A percentile compares a stretch with the other conserved stretches of the same genome.
Conservation (phyloP, 805 yeast genomes). For the Metschnikowia reukaufii region DNA sequence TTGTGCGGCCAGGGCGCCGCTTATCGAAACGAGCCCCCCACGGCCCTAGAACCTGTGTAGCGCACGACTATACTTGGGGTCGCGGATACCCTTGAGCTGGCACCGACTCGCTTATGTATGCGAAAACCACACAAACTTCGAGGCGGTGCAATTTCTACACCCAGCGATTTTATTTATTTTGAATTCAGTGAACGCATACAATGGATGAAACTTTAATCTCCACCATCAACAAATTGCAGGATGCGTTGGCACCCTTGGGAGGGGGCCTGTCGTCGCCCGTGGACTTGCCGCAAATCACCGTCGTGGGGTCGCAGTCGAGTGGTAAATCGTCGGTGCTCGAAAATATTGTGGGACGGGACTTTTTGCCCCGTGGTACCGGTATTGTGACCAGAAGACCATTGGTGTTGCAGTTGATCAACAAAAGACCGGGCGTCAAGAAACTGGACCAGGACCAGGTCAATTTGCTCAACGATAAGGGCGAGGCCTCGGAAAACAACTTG, state of each 20-base stretch:
- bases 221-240: slow-evolving; percentile 87
- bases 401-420: slow-evolving; percentile 76
- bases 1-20: too few species aligned
- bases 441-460: slow-evolving; percentile 41
- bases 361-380: slow-evolving; percentile 90
- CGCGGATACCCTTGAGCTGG: too few species aligned
- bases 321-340: slow-evolving; percentile 90
- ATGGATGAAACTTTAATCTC: slow-evolving; percentile 82
- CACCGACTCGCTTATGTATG: too few species aligned
- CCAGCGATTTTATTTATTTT: too few species aligned
- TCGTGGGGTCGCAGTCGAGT: slow-evolving; percentile 87
- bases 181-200: background rate
- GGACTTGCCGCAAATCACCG: slow-evolving; percentile 93
- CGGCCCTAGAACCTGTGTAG: too few species aligned
- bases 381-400: slow-evolving; percentile 89
- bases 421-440: slow-evolving; percentile 41
- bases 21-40: too few species aligned
- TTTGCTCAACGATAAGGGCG: slow-evolving; percentile 43
- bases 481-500: slow-evolving; percentile 64
- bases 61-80: too few species aligned
- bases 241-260: slow-evolving; percentile 95
- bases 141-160: too few species aligned
- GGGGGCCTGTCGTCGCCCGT: slow-evolving; percentile 87
- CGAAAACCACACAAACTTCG: too few species aligned
- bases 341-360: slow-evolving; percentile 88